phyloP scores from a whole-genome alignment of 495 filamentous ascomycete genomes.

The Gamarada debralockiae region DNA sequence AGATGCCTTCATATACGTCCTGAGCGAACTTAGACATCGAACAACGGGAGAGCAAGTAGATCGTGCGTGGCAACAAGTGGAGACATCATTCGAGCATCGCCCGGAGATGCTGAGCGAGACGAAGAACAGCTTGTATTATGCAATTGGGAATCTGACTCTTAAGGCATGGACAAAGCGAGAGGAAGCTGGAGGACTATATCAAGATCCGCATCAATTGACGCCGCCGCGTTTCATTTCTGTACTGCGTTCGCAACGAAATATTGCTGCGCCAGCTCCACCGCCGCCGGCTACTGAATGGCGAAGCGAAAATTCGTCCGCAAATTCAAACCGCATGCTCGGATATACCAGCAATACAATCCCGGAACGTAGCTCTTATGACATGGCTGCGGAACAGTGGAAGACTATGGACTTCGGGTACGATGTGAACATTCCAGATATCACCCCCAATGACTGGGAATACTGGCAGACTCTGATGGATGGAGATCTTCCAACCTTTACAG shows the following conservation, averaged over 20 bases:
- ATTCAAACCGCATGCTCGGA: not conserved
- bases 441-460: conserved; percentile 23
- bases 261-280: conserved; percentile 6
- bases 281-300: not conserved
- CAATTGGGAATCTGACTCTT: conserved; percentile 39
- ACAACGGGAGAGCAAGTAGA: conserved; percentile 46
- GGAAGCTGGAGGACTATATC: conserved; percentile 15
- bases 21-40: conserved; percentile 46
- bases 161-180: conserved; percentile 44
- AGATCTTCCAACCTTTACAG: conserved; percentile 15
- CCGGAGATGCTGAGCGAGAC: conserved; percentile 41
- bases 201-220: not conserved
- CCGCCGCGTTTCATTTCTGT: conserved; percentile 17
- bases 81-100: conserved; percentile 36
- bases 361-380: not conserved
- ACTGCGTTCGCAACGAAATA: conserved; percentile 19
- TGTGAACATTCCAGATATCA: conserved; percentile 19
- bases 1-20: conserved; percentile 49
- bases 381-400: conserved; percentile 4
- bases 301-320: not conserved
- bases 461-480: conserved; percentile 25
- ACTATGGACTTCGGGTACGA: conserved; percentile 6
- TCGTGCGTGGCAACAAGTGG: conserved; percentile 45
- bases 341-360: not conserved
- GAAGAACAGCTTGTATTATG: conserved; percentile 33